Evolutionary conservation across 768 basidiomycete genomes (phyloP), one percentile per base, ranked within the genome.

Genomic region (Termitomyces sp.): DNA sequence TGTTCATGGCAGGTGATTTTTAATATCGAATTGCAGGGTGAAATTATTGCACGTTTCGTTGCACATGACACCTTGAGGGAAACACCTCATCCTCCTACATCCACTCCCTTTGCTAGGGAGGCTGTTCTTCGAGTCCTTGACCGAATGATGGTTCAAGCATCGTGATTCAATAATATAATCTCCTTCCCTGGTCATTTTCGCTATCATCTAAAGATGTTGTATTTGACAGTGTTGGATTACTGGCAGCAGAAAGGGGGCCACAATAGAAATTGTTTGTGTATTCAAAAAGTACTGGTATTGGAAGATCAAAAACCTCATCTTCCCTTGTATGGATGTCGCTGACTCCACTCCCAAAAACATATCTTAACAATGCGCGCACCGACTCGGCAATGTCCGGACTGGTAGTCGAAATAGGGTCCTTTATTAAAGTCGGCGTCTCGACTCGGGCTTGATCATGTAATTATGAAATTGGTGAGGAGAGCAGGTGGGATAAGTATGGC

Each of bases 1-100:
- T 54, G 20, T n/a, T 16, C 57, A 36, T 24, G 18, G n/a, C 8
- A 32, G 26, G 26, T 26, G 4, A 33, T 24, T 2, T 9, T 44
- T 24, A n/a, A 47, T 7, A 1, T 52, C 52, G 18, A 43, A 40
- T 40, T 62, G 8, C 64, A 90, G 88, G 90, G 89, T n/a, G 90
- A 94, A 67, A 84, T 94, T 7, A 66, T 92, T 41, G 91, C 90
- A 3, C 86, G 92, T 3, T 76, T 86, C 0, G 74, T 88, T 18
- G 85, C 92, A 9, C 88, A 92, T 62, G 78, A 85, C 7, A 79
- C 83, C 0, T 66, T 77, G 56, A 70, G 66, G 11, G 61, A 62
- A 41, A 54, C 56, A 48, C 60, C 58, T 13, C 54, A 57, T 43
- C 33, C 55, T 4, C 35, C 61, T 18, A n/a, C 44, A 20, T 36